Evolutionary conservation across 1,284 basidiomycete species (phyloP).

Genomic region (Cryptococcus sp.): DNA sequence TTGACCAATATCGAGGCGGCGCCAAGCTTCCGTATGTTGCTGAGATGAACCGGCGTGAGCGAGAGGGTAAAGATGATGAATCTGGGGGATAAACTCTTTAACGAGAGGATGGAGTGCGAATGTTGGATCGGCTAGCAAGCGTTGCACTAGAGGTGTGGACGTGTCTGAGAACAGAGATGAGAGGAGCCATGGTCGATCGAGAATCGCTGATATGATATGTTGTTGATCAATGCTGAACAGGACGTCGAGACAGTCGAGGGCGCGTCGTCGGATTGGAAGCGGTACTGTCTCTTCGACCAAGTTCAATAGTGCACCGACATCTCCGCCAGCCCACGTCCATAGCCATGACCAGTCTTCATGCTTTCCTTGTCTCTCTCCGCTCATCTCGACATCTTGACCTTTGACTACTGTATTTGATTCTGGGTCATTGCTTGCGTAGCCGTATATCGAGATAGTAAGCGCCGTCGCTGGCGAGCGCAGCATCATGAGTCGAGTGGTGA

Average conservation of each 20-base stretch:
- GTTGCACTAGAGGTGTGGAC: background rate
- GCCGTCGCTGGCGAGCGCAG: slow-evolving; percentile 20
- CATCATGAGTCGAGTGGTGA: slow-evolving; percentile 27
- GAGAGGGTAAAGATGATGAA: slow-evolving; percentile 14
- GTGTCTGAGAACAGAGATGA: background rate
- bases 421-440: slow-evolving; percentile 9
- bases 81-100: slow-evolving; percentile 2
- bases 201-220: background rate
- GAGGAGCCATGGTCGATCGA: slow-evolving; percentile 1
- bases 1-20: slow-evolving; percentile 12
- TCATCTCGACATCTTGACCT: background rate
- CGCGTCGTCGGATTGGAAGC: slow-evolving; percentile 1
- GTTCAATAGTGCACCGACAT: slow-evolving; percentile 2
- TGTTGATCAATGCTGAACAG: slow-evolving; percentile 2
- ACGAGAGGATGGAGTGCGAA: slow-evolving; percentile 18
- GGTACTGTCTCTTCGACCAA: background rate
- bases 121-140: slow-evolving; percentile 7
- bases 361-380: background rate
- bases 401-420: background rate
- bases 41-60: background rate
- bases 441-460: slow-evolving; percentile 28
- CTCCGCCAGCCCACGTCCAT: slow-evolving; percentile 20
- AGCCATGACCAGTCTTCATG: slow-evolving; percentile 19
- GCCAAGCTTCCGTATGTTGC: slow-evolving; percentile 17
- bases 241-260: slow-evolving; percentile 17